Base-by-base conservation (phyloP, 176 grass and related monocot genomes). In the Otatea glauca region DNA sequence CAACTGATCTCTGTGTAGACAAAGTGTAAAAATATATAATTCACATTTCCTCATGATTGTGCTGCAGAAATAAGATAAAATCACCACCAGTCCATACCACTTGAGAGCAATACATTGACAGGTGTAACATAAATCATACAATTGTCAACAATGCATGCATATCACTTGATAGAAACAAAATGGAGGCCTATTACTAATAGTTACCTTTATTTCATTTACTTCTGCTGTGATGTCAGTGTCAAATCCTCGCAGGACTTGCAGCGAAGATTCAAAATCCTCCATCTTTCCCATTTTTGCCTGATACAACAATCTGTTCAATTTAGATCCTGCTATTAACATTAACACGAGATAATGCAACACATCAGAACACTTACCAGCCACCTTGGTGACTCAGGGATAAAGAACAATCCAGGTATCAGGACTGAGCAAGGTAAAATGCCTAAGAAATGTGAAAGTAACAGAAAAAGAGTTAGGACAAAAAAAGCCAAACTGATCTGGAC, bases 161-260 rank as follows among this genome's bases (percentile, higher is more conserved):
- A 50, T 47, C 41, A 35, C 68, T 50, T 59, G 18, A 79, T 29
- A 74, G 23, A 20, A 74, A 37, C 11, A 76, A 80, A 76, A 86
- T 5, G 68, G 29, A 83, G 23, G 34, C 76, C 9, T 37, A 6
- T 32, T 72, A 60, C 75, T 67, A 73, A 14, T 21, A 35, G 20
- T 70, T 86, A 92, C 96, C 93, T 99, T 99, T 74, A 99, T 99
- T 91, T 94, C 96, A 91, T 92, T 96, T 45, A 94, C 87, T 96
- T 99, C 93, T 55, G 75, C 80, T 80, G 87, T 83, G 51, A 99
- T 99, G 56, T 99, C 93, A 45, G 96, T 92, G 50, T 99, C 91
- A 92, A 96, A 99, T 88, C 96, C 96, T 70, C 96, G 91, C 86
- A 99, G 83, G 64, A 96, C 96, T 92, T 99, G 93, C 69, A 99